Conservation (phyloP, 441 rosid genomes). For the Jatropha multifida region DNA sequence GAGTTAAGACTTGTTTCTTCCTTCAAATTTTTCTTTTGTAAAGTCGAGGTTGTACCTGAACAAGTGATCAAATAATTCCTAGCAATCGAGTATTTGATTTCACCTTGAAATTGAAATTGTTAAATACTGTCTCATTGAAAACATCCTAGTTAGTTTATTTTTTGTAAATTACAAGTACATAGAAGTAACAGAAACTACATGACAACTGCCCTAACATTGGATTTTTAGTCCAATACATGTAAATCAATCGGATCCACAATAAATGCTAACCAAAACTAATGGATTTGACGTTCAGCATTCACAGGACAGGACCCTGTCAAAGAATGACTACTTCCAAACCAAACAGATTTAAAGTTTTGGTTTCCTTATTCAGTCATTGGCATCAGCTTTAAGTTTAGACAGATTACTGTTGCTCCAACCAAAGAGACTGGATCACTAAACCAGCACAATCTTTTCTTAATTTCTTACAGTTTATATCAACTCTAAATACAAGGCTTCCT, state of each 20-base stretch:
- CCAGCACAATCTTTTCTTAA: not conserved
- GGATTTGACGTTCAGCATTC: no score
- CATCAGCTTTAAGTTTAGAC: not conserved
- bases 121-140: no score
- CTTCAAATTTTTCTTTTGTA: not conserved
- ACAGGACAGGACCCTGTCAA: not conserved
- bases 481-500: constrained; percentile 80
- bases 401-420: not conserved
- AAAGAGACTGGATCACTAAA: not conserved
- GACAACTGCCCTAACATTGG: no score
- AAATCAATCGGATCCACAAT: no score
- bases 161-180: no score
- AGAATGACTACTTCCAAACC: not conserved
- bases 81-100: no score
- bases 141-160: no score
- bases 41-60: not conserved
- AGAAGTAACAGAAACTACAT: no score
- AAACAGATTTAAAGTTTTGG: not conserved
- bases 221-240: no score
- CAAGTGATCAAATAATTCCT: not conserved
- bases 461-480: constrained; percentile 37
- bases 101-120: no score
- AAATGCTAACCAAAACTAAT: no score
- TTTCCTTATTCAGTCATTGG: not conserved
- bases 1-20: not conserved